phyloP scores from a whole-genome alignment of 768 basidiomycete genomes.

The Rhodotorula sphaerocarpa region DNA sequence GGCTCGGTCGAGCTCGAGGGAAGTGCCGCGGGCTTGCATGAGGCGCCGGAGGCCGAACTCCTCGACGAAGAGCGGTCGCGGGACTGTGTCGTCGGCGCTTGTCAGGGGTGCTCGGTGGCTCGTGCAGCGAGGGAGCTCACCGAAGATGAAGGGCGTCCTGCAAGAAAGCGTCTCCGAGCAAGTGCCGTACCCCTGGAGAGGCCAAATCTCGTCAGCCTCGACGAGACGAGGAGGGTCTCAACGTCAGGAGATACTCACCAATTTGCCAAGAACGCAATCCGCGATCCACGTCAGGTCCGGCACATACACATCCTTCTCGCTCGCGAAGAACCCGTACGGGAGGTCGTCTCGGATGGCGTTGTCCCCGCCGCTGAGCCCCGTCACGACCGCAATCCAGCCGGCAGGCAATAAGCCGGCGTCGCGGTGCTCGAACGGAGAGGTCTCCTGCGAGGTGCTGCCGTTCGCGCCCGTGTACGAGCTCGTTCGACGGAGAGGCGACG shows the following conservation, averaged over 20 bases:
- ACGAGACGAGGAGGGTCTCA: no score
- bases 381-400: slow-evolving; percentile 70
- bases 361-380: slow-evolving; percentile 55
- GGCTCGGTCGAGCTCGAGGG: slow-evolving; percentile 58
- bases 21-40: slow-evolving; percentile 58
- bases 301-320: slow-evolving; percentile 70
- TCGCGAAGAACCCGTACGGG: slow-evolving; percentile 65
- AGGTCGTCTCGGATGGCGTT: slow-evolving; percentile 51
- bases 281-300: slow-evolving; percentile 66
- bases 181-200: slow-evolving; percentile 63
- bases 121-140: no score
- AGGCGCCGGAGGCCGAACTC: slow-evolving; percentile 65
- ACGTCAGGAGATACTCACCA: slow-evolving; percentile 46
- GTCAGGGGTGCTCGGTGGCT: no score
- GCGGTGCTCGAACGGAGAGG: slow-evolving; percentile 35
- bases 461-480: background rate
- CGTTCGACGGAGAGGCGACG: slow-evolving; percentile 6
- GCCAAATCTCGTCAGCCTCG: background rate
- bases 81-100: no score
- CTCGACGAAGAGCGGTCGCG: slow-evolving; percentile 70
- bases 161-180: slow-evolving; percentile 71
- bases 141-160: slow-evolving; percentile 69
- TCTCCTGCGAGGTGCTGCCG: slow-evolving; percentile 3
- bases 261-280: slow-evolving; percentile 68
- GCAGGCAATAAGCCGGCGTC: slow-evolving; percentile 53